Base-by-base conservation (phyloP, 139 green algal genomes). In the Desmodesmus armatus region DNA sequence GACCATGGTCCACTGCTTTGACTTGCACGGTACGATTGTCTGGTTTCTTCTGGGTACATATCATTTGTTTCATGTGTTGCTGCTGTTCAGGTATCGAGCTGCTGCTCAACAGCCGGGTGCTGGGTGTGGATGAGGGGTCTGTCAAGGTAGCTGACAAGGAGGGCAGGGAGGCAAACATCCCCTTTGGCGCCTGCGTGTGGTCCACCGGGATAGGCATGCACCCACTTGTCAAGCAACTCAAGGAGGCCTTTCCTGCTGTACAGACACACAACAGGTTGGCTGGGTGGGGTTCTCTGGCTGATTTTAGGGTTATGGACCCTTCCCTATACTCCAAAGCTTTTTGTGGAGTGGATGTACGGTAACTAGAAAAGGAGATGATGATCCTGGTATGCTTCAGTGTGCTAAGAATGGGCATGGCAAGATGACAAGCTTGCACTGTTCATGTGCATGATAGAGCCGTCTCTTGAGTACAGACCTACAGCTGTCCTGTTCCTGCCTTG, bases 171-270 rank as follows among this genome's bases (percentile, higher is more conserved):
- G 33, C 47, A 19, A 88, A 95, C n/a, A 90, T 98, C 33, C 91
- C 92, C 37, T 98, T 97, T 87, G 96, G 96, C 21, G 91, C 94
- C 0, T 98, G 95, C 84, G 95, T 99, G 69, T 99, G 96, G 96
- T 90, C 94, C 55, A 98, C 96, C 0, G 94, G 96, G 44, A 93
- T 98, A 25, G 94, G 93, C 63, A 96, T 97, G 91, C 95, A 98
- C 91, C 96, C 96, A 25, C 88, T 99, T 27, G 83, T 96, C 49
- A 94, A 95, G 89, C 47, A 92, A 86, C 88, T 99, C 63, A 92
- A 96, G 82, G 51, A 89, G 37, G 82, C 81, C 62, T 85, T 98
- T 40, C 92, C 92, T 2, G 89, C 91, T 21, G 55, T 72, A 7
- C 95, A 98, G 90, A 94, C 86, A 47, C 96, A 98, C 91, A 94